These are phyloP conservation scores for Cytospora mali DNA, from an alignment of 2,329 filamentous ascomycete species.

Conservation along the genomic window DNA sequence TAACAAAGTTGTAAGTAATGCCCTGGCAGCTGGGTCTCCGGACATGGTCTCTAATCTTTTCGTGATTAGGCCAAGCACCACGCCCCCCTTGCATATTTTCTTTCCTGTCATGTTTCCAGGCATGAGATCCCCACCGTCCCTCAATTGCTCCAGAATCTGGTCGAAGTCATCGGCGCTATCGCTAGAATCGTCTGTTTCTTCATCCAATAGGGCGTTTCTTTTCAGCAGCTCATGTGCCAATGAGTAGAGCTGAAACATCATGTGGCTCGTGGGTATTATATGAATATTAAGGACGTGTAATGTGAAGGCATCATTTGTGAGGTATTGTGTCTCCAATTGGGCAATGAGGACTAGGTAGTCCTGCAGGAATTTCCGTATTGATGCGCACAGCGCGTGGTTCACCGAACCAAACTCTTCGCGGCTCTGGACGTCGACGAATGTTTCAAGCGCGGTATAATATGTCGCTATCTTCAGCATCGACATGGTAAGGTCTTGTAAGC, in stretches of 20 bases:
- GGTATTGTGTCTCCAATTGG: slow-evolving; percentile 88
- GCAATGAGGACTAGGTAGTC: slow-evolving; percentile 93
- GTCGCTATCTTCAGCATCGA: slow-evolving; percentile 94
- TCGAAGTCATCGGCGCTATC: slow-evolving; percentile 85
- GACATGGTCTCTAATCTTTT: slow-evolving; percentile 86
- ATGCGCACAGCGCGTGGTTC: slow-evolving; percentile 94
- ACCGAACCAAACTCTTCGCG: slow-evolving; percentile 91
- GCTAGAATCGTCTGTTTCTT: slow-evolving; percentile 70
- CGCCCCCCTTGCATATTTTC: slow-evolving; percentile 95
- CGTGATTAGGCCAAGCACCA: slow-evolving; percentile 86
- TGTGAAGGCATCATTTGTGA: slow-evolving; percentile 87
- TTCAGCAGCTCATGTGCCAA: slow-evolving; percentile 86
- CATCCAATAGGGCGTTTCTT: slow-evolving; percentile 84
- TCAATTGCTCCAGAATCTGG: slow-evolving; percentile 86
- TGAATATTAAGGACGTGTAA: slow-evolving; percentile 92
- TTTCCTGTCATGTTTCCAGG: slow-evolving; percentile 80
- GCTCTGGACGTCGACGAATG: slow-evolving; percentile 93
- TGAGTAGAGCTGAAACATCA: slow-evolving; percentile 87
- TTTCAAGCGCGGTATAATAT: slow-evolving; percentile 87
- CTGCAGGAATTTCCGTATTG: slow-evolving; percentile 85
- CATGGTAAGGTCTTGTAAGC: slow-evolving; percentile 80
- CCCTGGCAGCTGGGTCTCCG: slow-evolving; percentile 85
- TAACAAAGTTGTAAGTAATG: slow-evolving; percentile 78
- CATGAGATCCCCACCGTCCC: slow-evolving; percentile 81
- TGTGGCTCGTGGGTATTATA: slow-evolving; percentile 85